Evolutionary conservation across 768 basidiomycete genomes (phyloP), one percentile per base, ranked within the genome.

Genomic region (Xerocomellus intermedius): DNA sequence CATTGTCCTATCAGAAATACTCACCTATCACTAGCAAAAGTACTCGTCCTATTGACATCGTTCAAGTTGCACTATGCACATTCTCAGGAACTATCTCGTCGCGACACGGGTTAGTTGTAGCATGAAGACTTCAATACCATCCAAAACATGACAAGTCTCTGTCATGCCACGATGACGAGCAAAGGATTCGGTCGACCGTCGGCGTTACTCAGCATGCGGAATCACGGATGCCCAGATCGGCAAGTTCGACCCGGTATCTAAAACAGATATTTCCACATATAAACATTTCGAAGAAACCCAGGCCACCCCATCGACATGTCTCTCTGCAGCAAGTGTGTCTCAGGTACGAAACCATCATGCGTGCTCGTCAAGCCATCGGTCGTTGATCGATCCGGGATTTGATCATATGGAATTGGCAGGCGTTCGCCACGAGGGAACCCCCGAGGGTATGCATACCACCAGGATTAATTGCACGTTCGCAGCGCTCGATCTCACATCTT

Each of bases 311-410:
- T 28, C 58, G 46, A 6, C 45, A 82, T 83, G 82, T 78, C 77
- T 67, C 71, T 82, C 55, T 83, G 83, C 70, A 71, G 75, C 54
- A 66, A 86, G 61, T 87, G 85, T 54, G 55, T 84, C 51, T 74
- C 74, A 66, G 83, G 85, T 82, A 50, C 38, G 70, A n/a, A 10
- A 3, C 24, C 26, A 24, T 6, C 17, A 42, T 36, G 9, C 3
- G 35, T 24, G 10, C 41, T n/a, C n/a, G 6, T n/a, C 36, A 16
- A 7, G 8, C 24, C 22, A 52, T 24, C 17, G 16, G 21, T 8
- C 41, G 9, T 38, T 10, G 41, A 53, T 54, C 30, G 30, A 38
- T 21, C n/a, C n/a, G 16, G 12, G 10, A 54, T 52, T 55, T 56
- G n/a, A 57, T 48, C n/a, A 17, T 19, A 35, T 8, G n/a, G n/a